Evolutionary conservation across 345 rosid species (phyloP).

Genomic region (Toxicodendron radicans): DNA sequence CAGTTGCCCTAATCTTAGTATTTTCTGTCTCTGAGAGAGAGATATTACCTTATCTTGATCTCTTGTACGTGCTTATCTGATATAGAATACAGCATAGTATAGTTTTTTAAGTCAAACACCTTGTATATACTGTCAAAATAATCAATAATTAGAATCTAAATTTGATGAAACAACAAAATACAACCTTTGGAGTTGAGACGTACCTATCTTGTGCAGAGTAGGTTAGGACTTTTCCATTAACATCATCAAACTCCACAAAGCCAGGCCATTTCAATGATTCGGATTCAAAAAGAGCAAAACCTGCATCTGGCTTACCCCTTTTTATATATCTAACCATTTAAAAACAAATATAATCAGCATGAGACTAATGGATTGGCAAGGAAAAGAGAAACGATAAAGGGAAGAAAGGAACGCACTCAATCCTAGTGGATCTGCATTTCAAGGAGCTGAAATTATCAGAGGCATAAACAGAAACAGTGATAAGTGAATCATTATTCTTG

Average conservation of each 20-base stretch:
- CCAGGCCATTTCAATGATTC: slow-evolving; percentile 99
- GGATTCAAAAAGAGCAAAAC: slow-evolving; percentile 92
- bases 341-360: slow-evolving; percentile 3
- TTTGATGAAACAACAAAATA: slow-evolving; percentile 9
- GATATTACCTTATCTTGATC: slow-evolving; percentile 85
- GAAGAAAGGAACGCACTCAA: slow-evolving; percentile 55
- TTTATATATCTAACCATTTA: slow-evolving; percentile 65
- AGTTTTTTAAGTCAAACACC: slow-evolving; percentile 94
- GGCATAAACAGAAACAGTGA: slow-evolving; percentile 95
- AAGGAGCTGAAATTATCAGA: slow-evolving; percentile 92
- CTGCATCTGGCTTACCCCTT: slow-evolving; percentile 93
- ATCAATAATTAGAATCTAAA: slow-evolving; percentile 17
- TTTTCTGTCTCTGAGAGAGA: neutral
- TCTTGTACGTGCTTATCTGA: slow-evolving; percentile 89
- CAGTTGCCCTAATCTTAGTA: neutral
- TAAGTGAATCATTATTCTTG: slow-evolving; percentile 95
- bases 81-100: slow-evolving; percentile 87
- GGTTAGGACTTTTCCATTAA: slow-evolving; percentile 91
- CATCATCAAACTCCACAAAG: slow-evolving; percentile 99
- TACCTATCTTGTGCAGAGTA: slow-evolving; percentile 96
- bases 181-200: slow-evolving; percentile 10
- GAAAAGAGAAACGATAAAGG: neutral
- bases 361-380: neutral
- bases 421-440: slow-evolving; percentile 94
- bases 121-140: slow-evolving; percentile 72